These are phyloP conservation scores for Fusarium sp. DNA, from an alignment of 2,329 filamentous ascomycete species.

Conservation along the genomic window DNA sequence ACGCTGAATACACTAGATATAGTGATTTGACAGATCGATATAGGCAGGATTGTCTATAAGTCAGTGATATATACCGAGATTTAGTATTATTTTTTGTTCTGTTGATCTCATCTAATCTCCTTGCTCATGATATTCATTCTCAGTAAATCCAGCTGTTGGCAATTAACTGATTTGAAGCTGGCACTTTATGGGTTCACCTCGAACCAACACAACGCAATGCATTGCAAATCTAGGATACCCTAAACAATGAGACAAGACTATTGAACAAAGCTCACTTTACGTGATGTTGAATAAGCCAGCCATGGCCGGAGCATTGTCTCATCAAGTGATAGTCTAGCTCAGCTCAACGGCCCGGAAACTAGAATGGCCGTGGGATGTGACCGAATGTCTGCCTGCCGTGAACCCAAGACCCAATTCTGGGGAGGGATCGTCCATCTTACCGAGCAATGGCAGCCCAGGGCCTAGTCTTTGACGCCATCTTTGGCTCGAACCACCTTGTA, in stretches of 20 bases:
- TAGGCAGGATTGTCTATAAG: constrained; percentile 2
- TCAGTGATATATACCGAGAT: not conserved
- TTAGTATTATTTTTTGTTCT: not conserved
- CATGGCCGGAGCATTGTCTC: constrained; percentile 15
- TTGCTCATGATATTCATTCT: not conserved
- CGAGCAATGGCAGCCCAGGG: constrained; percentile 4
- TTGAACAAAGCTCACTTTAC: not conserved
- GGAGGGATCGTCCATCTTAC: constrained; percentile 38
- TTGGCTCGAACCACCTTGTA: constrained; percentile 34
- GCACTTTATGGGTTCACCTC: not conserved
- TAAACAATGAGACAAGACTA: not conserved
- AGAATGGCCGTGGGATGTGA: constrained; percentile 6
- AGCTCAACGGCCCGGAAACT: constrained; percentile 34
- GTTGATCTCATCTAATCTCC: not conserved
- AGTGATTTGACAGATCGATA: constrained; percentile 6
- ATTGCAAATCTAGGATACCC: not conserved
- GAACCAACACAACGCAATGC: not conserved
- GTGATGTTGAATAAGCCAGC: constrained; percentile 7
- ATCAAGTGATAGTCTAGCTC: constrained; percentile 3
- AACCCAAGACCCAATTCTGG: constrained; percentile 21
- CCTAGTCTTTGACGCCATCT: constrained; percentile 34
- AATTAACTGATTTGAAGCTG: not conserved
- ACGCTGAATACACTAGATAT: not conserved
- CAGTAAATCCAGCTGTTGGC: not conserved
- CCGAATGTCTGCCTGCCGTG: not conserved